A percentile compares a stretch with the other conserved stretches of the same genome.
Evolutionary conservation across 31 red algal genomes (phyloP).

Genomic region (Porphyra umbilicalis): DNA sequence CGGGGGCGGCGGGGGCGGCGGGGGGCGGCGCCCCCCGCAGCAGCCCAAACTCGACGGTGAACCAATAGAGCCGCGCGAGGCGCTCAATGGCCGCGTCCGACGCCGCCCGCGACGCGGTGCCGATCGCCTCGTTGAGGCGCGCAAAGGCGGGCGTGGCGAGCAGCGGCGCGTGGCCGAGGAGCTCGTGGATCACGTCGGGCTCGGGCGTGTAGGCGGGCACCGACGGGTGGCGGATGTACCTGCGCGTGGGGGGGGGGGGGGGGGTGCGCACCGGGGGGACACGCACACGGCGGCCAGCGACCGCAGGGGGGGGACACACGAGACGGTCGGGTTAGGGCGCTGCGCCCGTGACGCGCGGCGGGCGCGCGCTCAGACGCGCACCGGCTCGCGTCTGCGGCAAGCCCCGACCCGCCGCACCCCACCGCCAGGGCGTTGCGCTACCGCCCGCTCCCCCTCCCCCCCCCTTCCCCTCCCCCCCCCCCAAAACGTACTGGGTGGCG

Average conservation of each 20-base stretch:
- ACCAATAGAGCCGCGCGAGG: conserved; percentile 40
- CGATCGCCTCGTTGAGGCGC: conserved; percentile 19
- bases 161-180: conserved; percentile 44
- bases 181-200: conserved; percentile 47
- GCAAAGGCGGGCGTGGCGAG: conserved; percentile 29
- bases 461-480: background rate
- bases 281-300: background rate
- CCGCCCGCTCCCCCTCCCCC: background rate
- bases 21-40: background rate
- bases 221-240: conserved; percentile 50
- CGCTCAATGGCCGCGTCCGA: conserved; percentile 39
- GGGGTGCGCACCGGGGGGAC: background rate
- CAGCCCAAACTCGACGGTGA: conserved; percentile 49
- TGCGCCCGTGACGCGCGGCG: too few species aligned
- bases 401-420: too few species aligned
- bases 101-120: conserved; percentile 22
- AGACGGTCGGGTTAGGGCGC: background rate
- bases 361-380: too few species aligned
- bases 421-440: too few species aligned
- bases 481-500: conserved; percentile 16
- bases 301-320: background rate
- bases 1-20: too few species aligned
- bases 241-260: background rate
- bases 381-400: too few species aligned
- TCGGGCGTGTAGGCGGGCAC: conserved; percentile 39